Percentiles rank a stretch among this genome's conserved stretches.
These are phyloP conservation scores for Rostrohypoxylon terebratum DNA, from an alignment of 495 filamentous ascomycete genomes.

Conservation along the genomic window DNA sequence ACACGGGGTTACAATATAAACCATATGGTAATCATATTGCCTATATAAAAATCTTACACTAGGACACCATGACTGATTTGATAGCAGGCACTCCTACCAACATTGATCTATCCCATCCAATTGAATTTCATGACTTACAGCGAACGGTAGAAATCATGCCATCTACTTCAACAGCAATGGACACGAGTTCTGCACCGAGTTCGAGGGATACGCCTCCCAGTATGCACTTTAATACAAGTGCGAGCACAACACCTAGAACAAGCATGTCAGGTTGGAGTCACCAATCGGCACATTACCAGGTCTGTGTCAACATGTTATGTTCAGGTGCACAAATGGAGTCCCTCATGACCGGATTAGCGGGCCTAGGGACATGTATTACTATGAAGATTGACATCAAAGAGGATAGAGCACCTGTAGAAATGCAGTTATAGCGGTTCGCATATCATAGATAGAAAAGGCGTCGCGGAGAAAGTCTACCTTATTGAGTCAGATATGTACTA, in stretches of 20 bases:
- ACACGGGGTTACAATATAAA: background rate
- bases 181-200: background rate
- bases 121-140: background rate
- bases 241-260: slow-evolving; percentile 4
- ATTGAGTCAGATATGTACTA: background rate
- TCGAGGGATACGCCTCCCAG: background rate
- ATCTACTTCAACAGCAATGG: background rate
- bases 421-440: background rate
- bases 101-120: background rate
- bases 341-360: background rate
- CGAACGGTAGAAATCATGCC: background rate
- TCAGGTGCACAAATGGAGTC: slow-evolving; percentile 1
- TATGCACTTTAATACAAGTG: background rate
- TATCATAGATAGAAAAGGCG: background rate
- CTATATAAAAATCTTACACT: background rate
- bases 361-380: slow-evolving; percentile 3
- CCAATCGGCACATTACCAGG: slow-evolving; percentile 4
- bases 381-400: slow-evolving; percentile 13
- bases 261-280: slow-evolving; percentile 12
- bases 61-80: background rate
- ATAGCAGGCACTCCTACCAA: background rate
- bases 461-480: background rate
- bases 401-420: background rate
- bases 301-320: background rate
- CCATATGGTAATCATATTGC: background rate